A percentile compares a stretch with the other conserved stretches of the same genome.
phyloP scores from a whole-genome alignment of 108 stramenopile species.

The Seminavis robusta region DNA sequence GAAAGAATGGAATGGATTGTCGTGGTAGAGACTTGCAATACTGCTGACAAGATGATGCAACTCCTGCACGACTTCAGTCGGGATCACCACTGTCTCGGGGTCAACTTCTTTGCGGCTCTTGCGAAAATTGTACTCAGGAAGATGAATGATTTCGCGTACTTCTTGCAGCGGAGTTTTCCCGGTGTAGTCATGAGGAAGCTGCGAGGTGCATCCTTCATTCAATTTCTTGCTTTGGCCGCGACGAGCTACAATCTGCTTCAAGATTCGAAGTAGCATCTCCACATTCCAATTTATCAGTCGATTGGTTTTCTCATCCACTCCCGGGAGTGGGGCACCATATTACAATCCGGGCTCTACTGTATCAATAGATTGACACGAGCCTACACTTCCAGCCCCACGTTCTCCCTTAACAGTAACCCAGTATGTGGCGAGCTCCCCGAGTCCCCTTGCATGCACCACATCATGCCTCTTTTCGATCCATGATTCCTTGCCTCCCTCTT shows the following conservation, averaged over 20 bases:
- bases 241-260: slow-evolving; percentile 17
- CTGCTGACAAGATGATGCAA: slow-evolving; percentile 1
- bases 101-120: neutral
- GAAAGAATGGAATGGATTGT: slow-evolving; percentile 25
- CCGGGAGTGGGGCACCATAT: too few relatives aligned
- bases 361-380: too few relatives aligned
- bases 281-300: slow-evolving; percentile 30
- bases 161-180: too few relatives aligned
- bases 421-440: slow-evolving; percentile 46
- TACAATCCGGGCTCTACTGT: too few relatives aligned
- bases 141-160: slow-evolving; percentile 22
- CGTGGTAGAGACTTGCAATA: slow-evolving; percentile 12
- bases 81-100: too few relatives aligned
- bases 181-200: too few relatives aligned
- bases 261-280: slow-evolving; percentile 21
- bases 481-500: slow-evolving; percentile 33
- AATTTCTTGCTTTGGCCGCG: neutral
- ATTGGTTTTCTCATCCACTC: too few relatives aligned
- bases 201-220: too few relatives aligned
- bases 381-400: too few relatives aligned
- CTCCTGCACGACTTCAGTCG: too few relatives aligned
- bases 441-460: slow-evolving; percentile 37
- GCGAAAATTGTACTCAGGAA: slow-evolving; percentile 15
- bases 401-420: slow-evolving; percentile 29
- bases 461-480: slow-evolving; percentile 39